phyloP scores from a whole-genome alignment of 345 rosid species.

The Bruguiera gymnorhiza region DNA sequence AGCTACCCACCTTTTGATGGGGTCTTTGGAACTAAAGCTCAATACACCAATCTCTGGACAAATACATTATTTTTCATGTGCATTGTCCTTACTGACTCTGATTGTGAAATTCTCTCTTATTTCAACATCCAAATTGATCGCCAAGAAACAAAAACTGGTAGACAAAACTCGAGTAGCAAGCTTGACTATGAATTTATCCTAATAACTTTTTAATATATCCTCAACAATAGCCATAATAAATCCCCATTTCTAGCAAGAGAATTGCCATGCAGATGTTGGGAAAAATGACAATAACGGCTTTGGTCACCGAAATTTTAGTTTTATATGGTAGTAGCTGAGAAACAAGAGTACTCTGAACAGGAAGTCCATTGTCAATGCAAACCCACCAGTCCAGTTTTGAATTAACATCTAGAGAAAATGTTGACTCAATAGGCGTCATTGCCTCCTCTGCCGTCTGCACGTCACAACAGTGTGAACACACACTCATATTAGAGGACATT shows the following conservation, averaged over 20 bases:
- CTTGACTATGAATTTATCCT: not conserved
- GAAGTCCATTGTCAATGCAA: not conserved
- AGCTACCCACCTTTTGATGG: not conserved
- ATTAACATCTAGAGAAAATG: conserved; percentile 23
- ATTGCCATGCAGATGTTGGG: not conserved
- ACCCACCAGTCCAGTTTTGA: conserved; percentile 32
- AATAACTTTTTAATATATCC: not conserved
- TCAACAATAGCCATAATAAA: conserved; percentile 11
- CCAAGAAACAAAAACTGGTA: conserved; percentile 1
- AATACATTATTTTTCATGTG: not conserved
- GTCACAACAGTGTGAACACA: conserved; percentile 8
- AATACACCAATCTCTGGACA: conserved; percentile 1
- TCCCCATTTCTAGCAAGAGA: not conserved
- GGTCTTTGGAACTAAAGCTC: not conserved
- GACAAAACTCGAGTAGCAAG: not conserved
- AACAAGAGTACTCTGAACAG: conserved; percentile 10
- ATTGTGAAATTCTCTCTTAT: not conserved
- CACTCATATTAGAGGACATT: not conserved
- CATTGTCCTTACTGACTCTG: not conserved
- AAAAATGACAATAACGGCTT: conserved; percentile 3
- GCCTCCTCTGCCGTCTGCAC: conserved; percentile 33
- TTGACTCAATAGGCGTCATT: conserved; percentile 34
- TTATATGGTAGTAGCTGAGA: not conserved
- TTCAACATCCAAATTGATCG: not conserved
- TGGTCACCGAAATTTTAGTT: not conserved